Evolutionary conservation across 495 filamentous ascomycete species (phyloP).

Genomic region (Cercophora newfieldiana): DNA sequence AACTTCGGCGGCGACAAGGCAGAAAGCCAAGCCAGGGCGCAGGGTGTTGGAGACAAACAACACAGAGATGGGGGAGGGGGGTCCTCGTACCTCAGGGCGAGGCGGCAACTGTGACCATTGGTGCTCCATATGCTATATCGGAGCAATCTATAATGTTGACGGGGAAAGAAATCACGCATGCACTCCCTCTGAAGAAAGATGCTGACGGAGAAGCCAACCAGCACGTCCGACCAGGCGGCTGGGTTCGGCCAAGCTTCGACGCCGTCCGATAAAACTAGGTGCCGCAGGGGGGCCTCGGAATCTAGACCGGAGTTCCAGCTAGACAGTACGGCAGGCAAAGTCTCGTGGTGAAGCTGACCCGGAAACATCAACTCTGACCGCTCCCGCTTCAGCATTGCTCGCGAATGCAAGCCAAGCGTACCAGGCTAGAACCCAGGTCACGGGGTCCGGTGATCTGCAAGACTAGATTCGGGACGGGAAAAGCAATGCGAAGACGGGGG

Average conservation of each 20-base stretch:
- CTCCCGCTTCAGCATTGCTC: constrained; percentile 1
- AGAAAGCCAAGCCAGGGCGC: background rate
- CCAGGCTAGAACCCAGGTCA: constrained; percentile 14
- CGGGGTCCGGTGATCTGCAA: constrained; percentile 28
- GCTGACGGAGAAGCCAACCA: constrained; percentile 2
- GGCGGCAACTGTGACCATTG: constrained; percentile 27
- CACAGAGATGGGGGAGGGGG: background rate
- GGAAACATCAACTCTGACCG: constrained; percentile 3
- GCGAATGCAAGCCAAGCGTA: constrained; percentile 14
- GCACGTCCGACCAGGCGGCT: constrained; percentile 14
- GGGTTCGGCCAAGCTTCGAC: constrained; percentile 20
- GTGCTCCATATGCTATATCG: constrained; percentile 31
- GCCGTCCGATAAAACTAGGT: background rate
- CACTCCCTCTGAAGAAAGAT: constrained; percentile 18
- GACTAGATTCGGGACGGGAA: constrained; percentile 15
- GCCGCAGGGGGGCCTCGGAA: background rate
- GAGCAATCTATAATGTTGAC: constrained; percentile 38
- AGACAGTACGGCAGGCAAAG: background rate
- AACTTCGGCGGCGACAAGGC: background rate
- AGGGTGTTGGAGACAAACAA: constrained; percentile 3
- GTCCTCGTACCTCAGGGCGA: constrained; percentile 17
- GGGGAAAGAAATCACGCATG: constrained; percentile 40
- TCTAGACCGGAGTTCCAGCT: background rate
- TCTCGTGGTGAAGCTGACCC: background rate
- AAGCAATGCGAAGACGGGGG: constrained; percentile 5